Evolutionary conservation across 2,329 filamentous ascomycete genomes (phyloP).

Genomic region (Pseudodiploospora longispora): DNA sequence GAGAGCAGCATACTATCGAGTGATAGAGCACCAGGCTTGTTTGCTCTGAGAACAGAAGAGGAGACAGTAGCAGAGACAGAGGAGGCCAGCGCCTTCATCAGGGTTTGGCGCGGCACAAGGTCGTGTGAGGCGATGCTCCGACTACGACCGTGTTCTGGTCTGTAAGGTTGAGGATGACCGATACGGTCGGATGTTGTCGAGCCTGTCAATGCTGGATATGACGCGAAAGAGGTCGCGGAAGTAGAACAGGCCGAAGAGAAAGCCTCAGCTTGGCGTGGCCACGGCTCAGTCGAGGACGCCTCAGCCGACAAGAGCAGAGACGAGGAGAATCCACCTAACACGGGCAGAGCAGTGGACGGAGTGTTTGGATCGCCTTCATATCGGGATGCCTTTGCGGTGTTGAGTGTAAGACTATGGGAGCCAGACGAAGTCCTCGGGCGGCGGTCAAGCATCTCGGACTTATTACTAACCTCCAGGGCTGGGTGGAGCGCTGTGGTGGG

Average conservation of each 20-base stretch:
- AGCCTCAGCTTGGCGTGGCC: background rate
- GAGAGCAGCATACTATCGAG: constrained; percentile 43
- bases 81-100: constrained; percentile 74
- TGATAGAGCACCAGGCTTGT: constrained; percentile 55
- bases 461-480: constrained; percentile 5
- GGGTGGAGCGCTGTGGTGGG: constrained; percentile 11
- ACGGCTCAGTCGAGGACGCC: constrained; percentile 4
- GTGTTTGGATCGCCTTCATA: constrained; percentile 11
- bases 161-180: background rate
- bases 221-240: background rate
- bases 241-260: background rate
- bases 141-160: constrained; percentile 24
- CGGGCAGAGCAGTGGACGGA: constrained; percentile 17
- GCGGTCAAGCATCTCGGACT: constrained; percentile 10
- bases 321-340: constrained; percentile 18
- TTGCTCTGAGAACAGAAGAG: constrained; percentile 40
- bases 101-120: constrained; percentile 64
- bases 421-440: constrained; percentile 10
- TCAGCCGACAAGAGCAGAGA: constrained; percentile 9
- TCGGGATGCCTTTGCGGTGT: constrained; percentile 13
- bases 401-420: constrained; percentile 13
- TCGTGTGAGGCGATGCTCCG: constrained; percentile 53
- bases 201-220: background rate
- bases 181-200: constrained; percentile 1
- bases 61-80: constrained; percentile 5